Conservation (phyloP, 169 alveolate species). For the Plasmodium malariae region DNA sequence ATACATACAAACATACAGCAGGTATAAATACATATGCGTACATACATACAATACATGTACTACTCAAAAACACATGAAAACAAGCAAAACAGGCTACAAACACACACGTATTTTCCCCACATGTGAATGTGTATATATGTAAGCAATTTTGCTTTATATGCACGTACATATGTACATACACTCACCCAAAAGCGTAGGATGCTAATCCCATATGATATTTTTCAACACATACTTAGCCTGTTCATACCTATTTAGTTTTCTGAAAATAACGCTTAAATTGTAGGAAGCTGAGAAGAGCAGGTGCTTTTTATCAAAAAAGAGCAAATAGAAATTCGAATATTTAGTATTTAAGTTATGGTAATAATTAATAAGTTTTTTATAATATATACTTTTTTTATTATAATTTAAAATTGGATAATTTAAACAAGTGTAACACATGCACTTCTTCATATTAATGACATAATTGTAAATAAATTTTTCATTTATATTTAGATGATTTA, state of each 20-base stretch:
- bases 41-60: no score
- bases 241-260: constrained; percentile 47
- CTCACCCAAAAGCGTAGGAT: no score
- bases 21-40: no score
- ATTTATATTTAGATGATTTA: constrained; percentile 30
- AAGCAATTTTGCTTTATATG: no score
- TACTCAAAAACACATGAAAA: no score
- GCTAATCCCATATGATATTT: constrained; percentile 60
- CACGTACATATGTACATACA: no score
- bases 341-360: constrained; percentile 38
- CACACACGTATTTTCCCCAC: no score
- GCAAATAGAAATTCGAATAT: constrained; percentile 58
- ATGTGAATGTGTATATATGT: no score
- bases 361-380: constrained; percentile 21
- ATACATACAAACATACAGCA: no score
- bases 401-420: constrained; percentile 10
- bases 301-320: constrained; percentile 62
- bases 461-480: constrained; percentile 36
- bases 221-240: constrained; percentile 43
- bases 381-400: not conserved
- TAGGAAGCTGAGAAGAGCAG: constrained; percentile 71
- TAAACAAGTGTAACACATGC: constrained; percentile 71
- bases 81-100: no score
- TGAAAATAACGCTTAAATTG: constrained; percentile 51
- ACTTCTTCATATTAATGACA: constrained; percentile 71